These are phyloP conservation scores for Aspergillus cristatus DNA, from an alignment of 495 filamentous ascomycete species.

Conservation along the genomic window DNA sequence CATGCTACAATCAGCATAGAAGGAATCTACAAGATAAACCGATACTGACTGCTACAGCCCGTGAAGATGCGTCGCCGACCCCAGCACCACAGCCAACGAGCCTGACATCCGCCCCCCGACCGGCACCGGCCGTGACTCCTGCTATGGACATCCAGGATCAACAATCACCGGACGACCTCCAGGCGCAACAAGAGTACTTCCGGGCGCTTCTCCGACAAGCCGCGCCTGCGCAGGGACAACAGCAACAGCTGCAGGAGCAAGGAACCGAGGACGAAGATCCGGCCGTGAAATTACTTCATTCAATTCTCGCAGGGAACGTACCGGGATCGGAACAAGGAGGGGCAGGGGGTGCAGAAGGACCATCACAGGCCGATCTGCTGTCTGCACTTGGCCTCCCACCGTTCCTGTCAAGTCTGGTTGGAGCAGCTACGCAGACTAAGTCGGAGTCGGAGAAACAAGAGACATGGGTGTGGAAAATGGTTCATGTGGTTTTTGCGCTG, in stretches of 20 bases:
- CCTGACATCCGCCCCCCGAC: constrained; percentile 8
- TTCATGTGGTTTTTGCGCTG: constrained; percentile 68
- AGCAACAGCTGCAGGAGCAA: too few relatives aligned
- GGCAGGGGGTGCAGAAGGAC: constrained; percentile 18
- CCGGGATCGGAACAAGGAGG: neutral
- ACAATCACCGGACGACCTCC: constrained; percentile 19
- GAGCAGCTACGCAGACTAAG: constrained; percentile 17
- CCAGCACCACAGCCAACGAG: constrained; percentile 20
- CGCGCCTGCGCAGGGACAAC: constrained; percentile 20
- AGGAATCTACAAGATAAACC: too few relatives aligned
- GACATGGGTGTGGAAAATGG: constrained; percentile 58
- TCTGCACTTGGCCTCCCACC: constrained; percentile 33
- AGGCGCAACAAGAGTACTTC: constrained; percentile 34
- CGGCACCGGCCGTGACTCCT: constrained; percentile 6
- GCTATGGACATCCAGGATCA: constrained; percentile 1
- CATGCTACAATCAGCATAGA: too few relatives aligned
- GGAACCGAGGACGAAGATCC: constrained; percentile 43
- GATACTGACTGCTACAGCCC: constrained; percentile 15
- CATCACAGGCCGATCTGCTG: constrained; percentile 24
- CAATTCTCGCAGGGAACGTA: constrained; percentile 37
- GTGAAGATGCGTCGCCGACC: constrained; percentile 23
- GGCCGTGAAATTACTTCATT: constrained; percentile 51
- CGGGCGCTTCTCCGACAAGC: constrained; percentile 33
- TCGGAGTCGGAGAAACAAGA: constrained; percentile 36
- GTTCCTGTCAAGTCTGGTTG: constrained; percentile 34